phyloP scores from a whole-genome alignment of 2,329 filamentous ascomycete species.

The Exophiala phaeomuriformis region DNA sequence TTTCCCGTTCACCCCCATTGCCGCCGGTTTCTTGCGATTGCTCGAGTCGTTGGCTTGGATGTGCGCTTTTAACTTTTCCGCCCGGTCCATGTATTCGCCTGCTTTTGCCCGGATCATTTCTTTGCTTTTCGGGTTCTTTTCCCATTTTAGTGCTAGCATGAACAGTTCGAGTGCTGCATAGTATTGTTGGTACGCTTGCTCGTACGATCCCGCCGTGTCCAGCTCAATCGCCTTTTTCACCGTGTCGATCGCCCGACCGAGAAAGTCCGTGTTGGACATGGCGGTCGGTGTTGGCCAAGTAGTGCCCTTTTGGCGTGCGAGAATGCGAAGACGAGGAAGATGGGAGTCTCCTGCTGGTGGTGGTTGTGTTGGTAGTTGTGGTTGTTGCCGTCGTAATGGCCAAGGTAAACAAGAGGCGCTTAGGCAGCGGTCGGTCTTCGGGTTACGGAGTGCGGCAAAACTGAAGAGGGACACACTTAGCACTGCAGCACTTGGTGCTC shows the following conservation, averaged over 20 bases:
- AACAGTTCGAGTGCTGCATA: constrained; percentile 94
- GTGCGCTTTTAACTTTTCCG: constrained; percentile 94
- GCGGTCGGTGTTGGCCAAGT: constrained; percentile 23
- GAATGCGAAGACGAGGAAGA: not conserved
- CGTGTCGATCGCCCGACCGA: constrained; percentile 90
- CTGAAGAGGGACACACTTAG: too few relatives aligned
- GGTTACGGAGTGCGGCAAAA: not conserved
- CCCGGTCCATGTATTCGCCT: constrained; percentile 94
- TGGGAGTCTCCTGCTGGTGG: not conserved
- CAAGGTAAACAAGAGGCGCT: constrained; percentile 8
- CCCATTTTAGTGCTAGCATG: constrained; percentile 98
- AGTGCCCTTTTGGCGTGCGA: not conserved
- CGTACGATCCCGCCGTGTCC: constrained; percentile 92
- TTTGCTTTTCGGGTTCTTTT: constrained; percentile 96
- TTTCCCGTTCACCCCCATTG: constrained; percentile 47
- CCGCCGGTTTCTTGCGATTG: constrained; percentile 46
- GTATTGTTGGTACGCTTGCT: constrained; percentile 93
- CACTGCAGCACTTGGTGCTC: too few relatives aligned
- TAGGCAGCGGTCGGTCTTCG: not conserved
- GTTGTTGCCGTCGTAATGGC: not conserved
- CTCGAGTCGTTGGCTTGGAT: constrained; percentile 63
- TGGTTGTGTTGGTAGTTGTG: not conserved
- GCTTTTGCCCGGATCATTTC: constrained; percentile 96
- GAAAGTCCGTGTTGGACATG: constrained; percentile 96
- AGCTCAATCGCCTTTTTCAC: constrained; percentile 97